Percentiles rank a stretch among this genome's conserved stretches.
Conservation (phyloP, 164 flowering plant genomes). For the Nymphaea thermarum region DNA sequence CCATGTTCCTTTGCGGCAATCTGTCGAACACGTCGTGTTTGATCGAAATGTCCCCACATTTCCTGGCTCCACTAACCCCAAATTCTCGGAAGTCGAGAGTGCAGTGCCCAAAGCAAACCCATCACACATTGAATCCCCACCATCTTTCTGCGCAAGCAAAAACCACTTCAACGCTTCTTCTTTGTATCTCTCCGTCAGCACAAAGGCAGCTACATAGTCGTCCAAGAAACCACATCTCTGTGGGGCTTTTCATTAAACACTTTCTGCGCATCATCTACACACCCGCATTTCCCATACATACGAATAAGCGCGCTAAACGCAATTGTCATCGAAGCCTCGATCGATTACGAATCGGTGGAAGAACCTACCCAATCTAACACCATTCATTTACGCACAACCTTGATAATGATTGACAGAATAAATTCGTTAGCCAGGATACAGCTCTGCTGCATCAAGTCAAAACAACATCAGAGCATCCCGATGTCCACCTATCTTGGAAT, state of each 20-base stretch:
- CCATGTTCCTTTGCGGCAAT: constrained; percentile 48
- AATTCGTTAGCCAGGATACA: constrained; percentile 62
- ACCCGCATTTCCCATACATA: constrained; percentile 55
- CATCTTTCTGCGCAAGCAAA: constrained; percentile 19
- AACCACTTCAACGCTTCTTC: constrained; percentile 52
- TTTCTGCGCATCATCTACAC: constrained; percentile 19
- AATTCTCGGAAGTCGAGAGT: constrained; percentile 65
- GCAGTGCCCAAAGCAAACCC: constrained; percentile 63
- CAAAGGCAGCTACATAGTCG: constrained; percentile 51
- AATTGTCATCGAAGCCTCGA: constrained; percentile 44
- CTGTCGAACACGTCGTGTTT: constrained; percentile 53
- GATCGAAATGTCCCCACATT: constrained; percentile 38
- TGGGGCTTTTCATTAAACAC: constrained; percentile 61
- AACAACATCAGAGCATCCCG: constrained; percentile 15
- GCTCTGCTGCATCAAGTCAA: constrained; percentile 34
- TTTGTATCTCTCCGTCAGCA: constrained; percentile 46
- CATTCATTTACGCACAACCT: constrained; percentile 56
- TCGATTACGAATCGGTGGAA: constrained; percentile 50
- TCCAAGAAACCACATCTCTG: constrained; percentile 71
- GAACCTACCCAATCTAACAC: constrained; percentile 27
- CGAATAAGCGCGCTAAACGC: constrained; percentile 55
- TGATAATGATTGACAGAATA: constrained; percentile 59
- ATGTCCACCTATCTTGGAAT: constrained; percentile 3
- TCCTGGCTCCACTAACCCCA: constrained; percentile 66
- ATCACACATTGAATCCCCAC: constrained; percentile 25